Conservation (phyloP, 805 yeast species). For the Clavispora carvajalis region DNA sequence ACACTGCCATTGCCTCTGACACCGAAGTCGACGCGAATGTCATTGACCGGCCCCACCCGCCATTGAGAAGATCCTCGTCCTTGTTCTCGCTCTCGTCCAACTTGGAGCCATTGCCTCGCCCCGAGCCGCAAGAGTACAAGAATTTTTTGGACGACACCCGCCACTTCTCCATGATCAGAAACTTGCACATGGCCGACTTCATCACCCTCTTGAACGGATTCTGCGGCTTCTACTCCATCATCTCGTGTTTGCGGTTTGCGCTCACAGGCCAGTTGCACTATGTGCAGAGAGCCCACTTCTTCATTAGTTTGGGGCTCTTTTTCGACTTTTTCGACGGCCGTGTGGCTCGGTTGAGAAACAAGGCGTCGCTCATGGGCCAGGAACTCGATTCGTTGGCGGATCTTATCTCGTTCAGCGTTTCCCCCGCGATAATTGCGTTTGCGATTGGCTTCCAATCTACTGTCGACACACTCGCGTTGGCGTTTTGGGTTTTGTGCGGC, state of each 20-base stretch:
- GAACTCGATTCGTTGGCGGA: conserved; percentile 97
- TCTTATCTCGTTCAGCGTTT: conserved; percentile 88
- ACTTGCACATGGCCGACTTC: conserved; percentile 92
- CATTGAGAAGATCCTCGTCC: conserved; percentile 50
- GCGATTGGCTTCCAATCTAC: conserved; percentile 86
- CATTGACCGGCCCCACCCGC: conserved; percentile 20
- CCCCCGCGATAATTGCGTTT: conserved; percentile 91
- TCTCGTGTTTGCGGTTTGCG: conserved; percentile 79
- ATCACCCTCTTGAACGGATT: conserved; percentile 93
- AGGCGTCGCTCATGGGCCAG: conserved; percentile 92
- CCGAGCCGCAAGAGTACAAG: conserved; percentile 69
- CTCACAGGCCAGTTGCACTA: conserved; percentile 64
- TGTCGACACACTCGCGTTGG: conserved; percentile 66
- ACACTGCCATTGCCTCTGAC: conserved; percentile 34
- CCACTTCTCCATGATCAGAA: conserved; percentile 81
- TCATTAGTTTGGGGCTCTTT: conserved; percentile 85
- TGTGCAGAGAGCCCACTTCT: conserved; percentile 82
- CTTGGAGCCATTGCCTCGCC: conserved; percentile 65
- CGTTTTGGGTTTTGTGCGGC: conserved; percentile 89
- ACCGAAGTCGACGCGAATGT: conserved; percentile 28
- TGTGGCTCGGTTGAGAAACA: conserved; percentile 91
- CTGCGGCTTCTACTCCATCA: conserved; percentile 85
- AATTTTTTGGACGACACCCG: conserved; percentile 78
- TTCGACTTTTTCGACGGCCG: conserved; percentile 97
- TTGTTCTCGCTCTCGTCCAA: conserved; percentile 46